Conservation (phyloP, 495 filamentous ascomycete species). For the Xylaria telfairii region DNA sequence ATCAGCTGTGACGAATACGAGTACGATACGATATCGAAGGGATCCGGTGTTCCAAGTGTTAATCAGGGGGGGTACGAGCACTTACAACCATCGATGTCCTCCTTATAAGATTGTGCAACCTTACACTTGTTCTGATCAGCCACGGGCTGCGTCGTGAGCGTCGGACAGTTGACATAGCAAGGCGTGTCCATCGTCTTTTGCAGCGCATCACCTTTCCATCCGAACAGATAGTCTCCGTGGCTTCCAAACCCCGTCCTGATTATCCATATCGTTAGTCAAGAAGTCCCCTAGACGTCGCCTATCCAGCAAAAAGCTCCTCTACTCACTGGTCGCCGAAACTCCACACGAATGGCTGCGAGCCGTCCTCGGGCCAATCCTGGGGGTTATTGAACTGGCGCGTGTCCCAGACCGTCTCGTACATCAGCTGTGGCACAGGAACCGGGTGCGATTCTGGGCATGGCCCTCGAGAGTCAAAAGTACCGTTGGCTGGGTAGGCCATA, state of each 20-base stretch:
- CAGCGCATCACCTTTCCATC: slow-evolving; percentile 41
- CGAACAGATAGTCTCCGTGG: slow-evolving; percentile 43
- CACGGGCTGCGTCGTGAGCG: slow-evolving; percentile 39
- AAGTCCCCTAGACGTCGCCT: not conserved
- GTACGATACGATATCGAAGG: not conserved
- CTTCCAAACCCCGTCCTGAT: slow-evolving; percentile 38
- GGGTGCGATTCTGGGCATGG: slow-evolving; percentile 38
- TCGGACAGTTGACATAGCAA: slow-evolving; percentile 41
- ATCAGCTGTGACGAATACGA: slow-evolving; percentile 17
- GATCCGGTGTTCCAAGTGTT: no score
- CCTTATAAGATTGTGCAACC: slow-evolving; percentile 30
- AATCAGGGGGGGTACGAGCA: not conserved
- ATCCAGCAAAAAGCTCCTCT: not conserved
- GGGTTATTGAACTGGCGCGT: slow-evolving; percentile 48
- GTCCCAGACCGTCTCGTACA: slow-evolving; percentile 42
- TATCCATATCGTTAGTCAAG: not conserved
- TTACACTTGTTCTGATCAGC: slow-evolving; percentile 41
- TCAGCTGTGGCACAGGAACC: slow-evolving; percentile 41
- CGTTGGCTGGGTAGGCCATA: slow-evolving; percentile 40
- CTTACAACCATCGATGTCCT: slow-evolving; percentile 43
- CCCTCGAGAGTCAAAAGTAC: slow-evolving; percentile 41
- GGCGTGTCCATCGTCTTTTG: slow-evolving; percentile 41
- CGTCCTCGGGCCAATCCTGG: slow-evolving; percentile 50
- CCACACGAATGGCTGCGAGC: slow-evolving; percentile 50
- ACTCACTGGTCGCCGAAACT: slow-evolving; percentile 44